A percentile compares a stretch with the other conserved stretches of the same genome.
These are phyloP conservation scores for Ascochyta rabiei DNA, from an alignment of 2,329 filamentous ascomycete genomes.

Conservation along the genomic window DNA sequence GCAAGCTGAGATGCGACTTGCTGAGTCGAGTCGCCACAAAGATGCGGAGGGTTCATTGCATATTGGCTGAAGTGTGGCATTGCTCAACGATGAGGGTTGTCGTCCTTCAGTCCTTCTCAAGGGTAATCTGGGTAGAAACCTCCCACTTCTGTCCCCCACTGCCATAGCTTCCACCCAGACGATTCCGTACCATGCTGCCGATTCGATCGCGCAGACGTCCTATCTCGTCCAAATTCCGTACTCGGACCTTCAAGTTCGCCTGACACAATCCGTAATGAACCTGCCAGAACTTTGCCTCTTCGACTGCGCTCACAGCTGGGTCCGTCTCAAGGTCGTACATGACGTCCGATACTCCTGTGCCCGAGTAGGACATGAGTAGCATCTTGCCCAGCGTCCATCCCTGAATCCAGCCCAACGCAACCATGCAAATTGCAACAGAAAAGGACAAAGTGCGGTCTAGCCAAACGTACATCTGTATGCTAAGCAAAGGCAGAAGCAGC, in stretches of 20 bases:
- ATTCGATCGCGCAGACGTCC: constrained; percentile 77
- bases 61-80: constrained; percentile 16
- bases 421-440: constrained; percentile 86
- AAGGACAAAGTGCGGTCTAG: constrained; percentile 83
- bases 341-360: constrained; percentile 70
- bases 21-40: constrained; percentile 31
- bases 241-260: constrained; percentile 85
- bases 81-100: constrained; percentile 15
- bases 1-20: constrained; percentile 20
- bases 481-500: constrained; percentile 80
- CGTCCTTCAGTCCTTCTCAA: constrained; percentile 53
- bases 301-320: constrained; percentile 74
- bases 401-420: constrained; percentile 80
- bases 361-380: constrained; percentile 88
- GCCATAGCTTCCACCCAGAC: constrained; percentile 87
- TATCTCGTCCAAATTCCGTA: constrained; percentile 68
- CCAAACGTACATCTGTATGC: constrained; percentile 79
- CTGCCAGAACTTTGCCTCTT: constrained; percentile 97
- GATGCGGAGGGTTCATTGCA: constrained; percentile 27
- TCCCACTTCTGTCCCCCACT: constrained; percentile 86
- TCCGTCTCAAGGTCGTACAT: constrained; percentile 85
- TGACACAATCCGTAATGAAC: constrained; percentile 97
- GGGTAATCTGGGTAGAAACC: constrained; percentile 80
- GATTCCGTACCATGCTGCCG: constrained; percentile 78
- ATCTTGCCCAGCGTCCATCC: constrained; percentile 88